Conservation (phyloP, 163 green algal genomes). For the Trebouxia gelatinosa region DNA sequence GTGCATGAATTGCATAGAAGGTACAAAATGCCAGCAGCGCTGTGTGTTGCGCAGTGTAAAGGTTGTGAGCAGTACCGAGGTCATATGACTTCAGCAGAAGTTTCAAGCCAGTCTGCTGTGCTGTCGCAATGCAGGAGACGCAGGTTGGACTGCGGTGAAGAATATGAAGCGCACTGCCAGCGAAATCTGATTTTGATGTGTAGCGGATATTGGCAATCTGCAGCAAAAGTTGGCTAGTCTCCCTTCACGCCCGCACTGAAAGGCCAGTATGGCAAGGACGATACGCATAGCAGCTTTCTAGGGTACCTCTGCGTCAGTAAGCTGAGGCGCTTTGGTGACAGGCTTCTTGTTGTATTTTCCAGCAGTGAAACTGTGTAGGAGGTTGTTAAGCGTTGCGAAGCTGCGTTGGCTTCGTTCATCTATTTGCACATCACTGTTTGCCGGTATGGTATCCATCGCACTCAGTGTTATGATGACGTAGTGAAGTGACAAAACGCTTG, state of each 20-base stretch:
- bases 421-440: no score
- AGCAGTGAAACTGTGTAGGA: not conserved
- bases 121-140: not conserved
- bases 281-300: not conserved
- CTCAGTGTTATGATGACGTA: no score
- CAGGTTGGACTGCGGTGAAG: not conserved
- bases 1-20: no score
- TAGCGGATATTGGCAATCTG: slow-evolving; percentile 9
- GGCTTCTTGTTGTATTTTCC: not conserved
- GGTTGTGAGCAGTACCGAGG: not conserved
- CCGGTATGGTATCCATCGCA: no score
- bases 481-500: no score
- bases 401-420: no score
- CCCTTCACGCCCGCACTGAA: not conserved
- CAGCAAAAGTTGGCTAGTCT: not conserved
- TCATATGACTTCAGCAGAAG: slow-evolving; percentile 22
- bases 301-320: slow-evolving; percentile 3
- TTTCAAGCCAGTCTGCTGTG: slow-evolving; percentile 19
- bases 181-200: slow-evolving; percentile 4
- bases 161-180: slow-evolving; percentile 16
- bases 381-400: not conserved
- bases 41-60: not conserved
- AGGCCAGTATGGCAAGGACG: not conserved
- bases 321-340: not conserved
- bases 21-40: not conserved